These are phyloP conservation scores for Diaporthe velutina DNA, from an alignment of 2,329 filamentous ascomycete genomes.

Conservation along the genomic window DNA sequence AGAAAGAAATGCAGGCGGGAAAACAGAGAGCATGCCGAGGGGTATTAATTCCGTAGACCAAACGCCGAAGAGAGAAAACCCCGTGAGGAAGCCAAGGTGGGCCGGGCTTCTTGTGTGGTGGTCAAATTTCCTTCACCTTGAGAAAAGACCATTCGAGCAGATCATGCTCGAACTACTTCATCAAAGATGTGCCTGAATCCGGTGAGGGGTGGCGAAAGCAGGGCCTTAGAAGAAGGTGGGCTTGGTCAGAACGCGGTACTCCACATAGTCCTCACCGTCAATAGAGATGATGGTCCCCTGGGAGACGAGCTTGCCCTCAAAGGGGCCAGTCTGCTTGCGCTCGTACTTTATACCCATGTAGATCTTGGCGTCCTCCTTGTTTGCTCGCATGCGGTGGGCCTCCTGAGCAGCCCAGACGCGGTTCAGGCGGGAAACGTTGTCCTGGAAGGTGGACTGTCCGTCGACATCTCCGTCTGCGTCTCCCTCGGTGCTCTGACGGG, in stretches of 20 bases:
- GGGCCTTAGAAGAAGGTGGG: slow-evolving; percentile 67
- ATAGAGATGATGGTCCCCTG: slow-evolving; percentile 73
- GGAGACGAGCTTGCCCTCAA: slow-evolving; percentile 73
- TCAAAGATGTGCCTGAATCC: no score
- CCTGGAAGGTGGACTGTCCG: slow-evolving; percentile 53
- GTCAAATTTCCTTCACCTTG: neutral
- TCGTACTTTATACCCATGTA: slow-evolving; percentile 73
- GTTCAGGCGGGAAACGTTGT: slow-evolving; percentile 66
- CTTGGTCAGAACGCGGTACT: slow-evolving; percentile 75
- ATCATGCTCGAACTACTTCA: no score
- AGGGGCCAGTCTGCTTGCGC: slow-evolving; percentile 70
- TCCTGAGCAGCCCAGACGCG: slow-evolving; percentile 69
- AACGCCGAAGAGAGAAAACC: slow-evolving; percentile 40
- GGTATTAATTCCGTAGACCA: slow-evolving; percentile 37
- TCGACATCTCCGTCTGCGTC: slow-evolving; percentile 18
- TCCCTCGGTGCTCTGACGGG: slow-evolving; percentile 15
- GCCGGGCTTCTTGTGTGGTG: neutral
- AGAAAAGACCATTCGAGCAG: neutral
- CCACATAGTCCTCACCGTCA: slow-evolving; percentile 76
- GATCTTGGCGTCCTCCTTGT: slow-evolving; percentile 67
- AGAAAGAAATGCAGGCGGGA: neutral
- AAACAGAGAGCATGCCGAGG: slow-evolving; percentile 18
- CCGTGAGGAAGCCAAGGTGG: slow-evolving; percentile 6
- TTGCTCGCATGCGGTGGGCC: slow-evolving; percentile 57
- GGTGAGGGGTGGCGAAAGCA: neutral